phyloP scores from a whole-genome alignment of 179 eudicot genomes.

The Vitellaria paradoxa region DNA sequence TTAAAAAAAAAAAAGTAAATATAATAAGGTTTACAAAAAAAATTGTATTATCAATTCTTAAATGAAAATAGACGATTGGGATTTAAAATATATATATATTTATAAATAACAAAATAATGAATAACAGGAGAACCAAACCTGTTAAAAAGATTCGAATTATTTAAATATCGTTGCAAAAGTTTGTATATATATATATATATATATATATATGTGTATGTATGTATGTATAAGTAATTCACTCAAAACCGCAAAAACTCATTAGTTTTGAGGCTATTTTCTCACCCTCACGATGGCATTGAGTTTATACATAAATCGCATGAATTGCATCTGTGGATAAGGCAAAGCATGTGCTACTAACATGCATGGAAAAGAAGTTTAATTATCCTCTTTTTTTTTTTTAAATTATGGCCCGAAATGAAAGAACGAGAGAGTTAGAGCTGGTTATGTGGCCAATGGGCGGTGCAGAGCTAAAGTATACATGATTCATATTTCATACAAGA shows the following conservation, averaged over 20 bases:
- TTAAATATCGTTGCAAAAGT: not conserved
- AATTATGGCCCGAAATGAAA: not conserved
- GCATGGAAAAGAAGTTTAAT: not conserved
- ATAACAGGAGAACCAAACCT: too few species aligned
- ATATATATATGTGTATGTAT: not conserved
- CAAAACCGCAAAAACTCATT: slow-evolving; percentile 3
- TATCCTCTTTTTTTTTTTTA: not conserved
- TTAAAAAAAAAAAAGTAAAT: too few species aligned
- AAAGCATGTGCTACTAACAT: not conserved
- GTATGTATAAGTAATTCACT: slow-evolving; percentile 13
- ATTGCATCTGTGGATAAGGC: not conserved
- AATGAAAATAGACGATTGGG: too few species aligned
- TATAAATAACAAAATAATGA: too few species aligned
- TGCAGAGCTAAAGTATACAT: too few species aligned
- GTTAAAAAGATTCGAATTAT: not conserved
- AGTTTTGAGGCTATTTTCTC: not conserved
- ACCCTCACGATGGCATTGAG: not conserved
- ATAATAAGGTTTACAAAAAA: too few species aligned
- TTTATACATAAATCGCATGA: not conserved
- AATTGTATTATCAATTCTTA: too few species aligned
- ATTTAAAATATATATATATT: too few species aligned
- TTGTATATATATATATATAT: not conserved
- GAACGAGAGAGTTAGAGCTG: not conserved
- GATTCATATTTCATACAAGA: not conserved
- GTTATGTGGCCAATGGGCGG: too few species aligned